Evolutionary conservation across 78 protist species (phyloP).

Genomic region (Dictyostelium capitatum): DNA sequence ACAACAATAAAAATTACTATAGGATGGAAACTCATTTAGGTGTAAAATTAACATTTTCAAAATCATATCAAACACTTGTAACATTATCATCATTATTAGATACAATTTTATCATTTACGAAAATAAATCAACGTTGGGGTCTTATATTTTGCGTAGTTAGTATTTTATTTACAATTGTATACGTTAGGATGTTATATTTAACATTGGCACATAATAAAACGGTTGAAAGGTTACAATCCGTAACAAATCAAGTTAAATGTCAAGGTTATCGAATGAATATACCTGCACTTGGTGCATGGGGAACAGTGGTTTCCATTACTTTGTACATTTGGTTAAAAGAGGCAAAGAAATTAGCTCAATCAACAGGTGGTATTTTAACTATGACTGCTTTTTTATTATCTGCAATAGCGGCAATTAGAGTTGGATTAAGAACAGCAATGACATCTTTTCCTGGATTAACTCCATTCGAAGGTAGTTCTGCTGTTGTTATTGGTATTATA

Average conservation of each 20-base stretch:
- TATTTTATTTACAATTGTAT: conserved; percentile 32
- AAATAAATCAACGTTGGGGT: conserved; percentile 67
- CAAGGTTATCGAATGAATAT: conserved; percentile 56
- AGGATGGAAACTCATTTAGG: conserved; percentile 74
- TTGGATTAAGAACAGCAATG: conserved; percentile 65
- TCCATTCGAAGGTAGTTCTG: conserved; percentile 77
- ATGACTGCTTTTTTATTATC: conserved; percentile 63
- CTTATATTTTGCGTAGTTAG: conserved; percentile 55
- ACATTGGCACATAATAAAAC: conserved; percentile 75
- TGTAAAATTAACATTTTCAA: conserved; percentile 64
- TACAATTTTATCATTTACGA: conserved; percentile 48
- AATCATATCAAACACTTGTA: conserved; percentile 57
- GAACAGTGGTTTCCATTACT: conserved; percentile 46
- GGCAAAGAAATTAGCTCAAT: conserved; percentile 48
- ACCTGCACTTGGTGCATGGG: conserved; percentile 74
- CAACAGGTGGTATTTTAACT: conserved; percentile 70
- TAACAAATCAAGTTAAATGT: neutral
- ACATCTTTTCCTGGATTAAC: conserved; percentile 70
- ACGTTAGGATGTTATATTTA: conserved; percentile 63
- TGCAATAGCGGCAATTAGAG: conserved; percentile 61
- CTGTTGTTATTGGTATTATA: conserved; percentile 58
- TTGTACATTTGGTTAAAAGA: conserved; percentile 70
- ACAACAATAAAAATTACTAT: too few relatives aligned
- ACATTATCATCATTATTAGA: conserved; percentile 61
- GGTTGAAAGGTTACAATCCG: conserved; percentile 29